Conservation (phyloP, 2,329 filamentous ascomycete genomes). For the Aspergillus aculeatinus region DNA sequence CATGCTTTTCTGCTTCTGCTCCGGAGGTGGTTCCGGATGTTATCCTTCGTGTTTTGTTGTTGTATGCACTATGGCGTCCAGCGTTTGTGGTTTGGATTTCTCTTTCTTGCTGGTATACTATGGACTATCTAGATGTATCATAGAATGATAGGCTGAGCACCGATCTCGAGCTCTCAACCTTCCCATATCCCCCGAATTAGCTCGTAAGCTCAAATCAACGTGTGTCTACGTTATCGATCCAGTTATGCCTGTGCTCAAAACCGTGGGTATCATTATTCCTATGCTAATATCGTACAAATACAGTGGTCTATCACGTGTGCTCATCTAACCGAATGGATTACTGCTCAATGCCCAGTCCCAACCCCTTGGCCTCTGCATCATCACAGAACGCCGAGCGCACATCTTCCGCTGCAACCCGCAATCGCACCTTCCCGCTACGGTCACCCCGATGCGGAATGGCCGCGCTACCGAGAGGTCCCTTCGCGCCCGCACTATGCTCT, state of each 20-base stretch:
- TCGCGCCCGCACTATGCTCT: conserved; percentile 51
- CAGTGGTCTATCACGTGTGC: too few relatives aligned
- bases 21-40: conserved; percentile 2
- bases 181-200: neutral
- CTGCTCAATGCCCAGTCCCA: conserved; percentile 60
- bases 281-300: neutral
- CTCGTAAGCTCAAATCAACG: neutral
- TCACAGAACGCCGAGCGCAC: conserved; percentile 83
- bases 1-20: neutral
- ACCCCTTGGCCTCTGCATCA: conserved; percentile 78
- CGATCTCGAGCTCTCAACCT: neutral
- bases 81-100: conserved; percentile 20
- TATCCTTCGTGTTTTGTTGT: conserved; percentile 3
- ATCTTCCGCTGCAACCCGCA: conserved; percentile 88
- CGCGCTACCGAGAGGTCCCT: conserved; percentile 30
- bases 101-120: neutral
- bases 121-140: conserved; percentile 8
- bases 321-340: conserved; percentile 15
- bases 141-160: conserved; percentile 1
- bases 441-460: conserved; percentile 68
- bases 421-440: conserved; percentile 78
- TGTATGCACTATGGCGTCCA: conserved; percentile 34
- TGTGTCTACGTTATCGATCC: neutral
- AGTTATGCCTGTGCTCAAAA: neutral
- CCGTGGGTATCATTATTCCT: neutral